Percentiles rank a stretch among this genome's conserved stretches.
Conservation (phyloP, 352 stramenopile species). For the Blastocystis sp. region DNA sequence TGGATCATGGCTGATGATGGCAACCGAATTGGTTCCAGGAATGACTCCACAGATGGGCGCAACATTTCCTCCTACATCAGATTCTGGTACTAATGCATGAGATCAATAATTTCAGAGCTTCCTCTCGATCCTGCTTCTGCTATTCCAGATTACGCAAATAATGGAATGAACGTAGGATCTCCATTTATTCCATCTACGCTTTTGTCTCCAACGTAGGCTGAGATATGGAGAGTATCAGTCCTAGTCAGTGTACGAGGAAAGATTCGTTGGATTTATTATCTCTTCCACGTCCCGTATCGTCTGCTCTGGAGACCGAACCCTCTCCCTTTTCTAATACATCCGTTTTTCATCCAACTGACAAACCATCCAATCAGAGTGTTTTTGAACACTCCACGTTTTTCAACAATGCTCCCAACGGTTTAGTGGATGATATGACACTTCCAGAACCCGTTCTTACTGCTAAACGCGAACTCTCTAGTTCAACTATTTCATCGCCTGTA, state of each 20-base stretch:
- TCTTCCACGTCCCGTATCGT: neutral
- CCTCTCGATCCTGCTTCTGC: too few species aligned
- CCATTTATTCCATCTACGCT: neutral
- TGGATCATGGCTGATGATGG: constrained; percentile 58
- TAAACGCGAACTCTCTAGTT: neutral
- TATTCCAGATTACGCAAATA: neutral
- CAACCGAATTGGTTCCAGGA: constrained; percentile 38
- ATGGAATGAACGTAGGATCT: neutral
- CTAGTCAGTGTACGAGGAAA: neutral
- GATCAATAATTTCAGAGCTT: too few species aligned
- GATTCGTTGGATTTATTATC: neutral
- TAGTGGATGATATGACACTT: neutral
- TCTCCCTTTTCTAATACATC: neutral
- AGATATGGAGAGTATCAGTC: neutral
- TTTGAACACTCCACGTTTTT: constrained; percentile 7
- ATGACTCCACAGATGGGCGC: neutral
- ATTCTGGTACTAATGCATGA: neutral
- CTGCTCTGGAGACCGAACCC: neutral
- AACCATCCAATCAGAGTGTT: neutral
- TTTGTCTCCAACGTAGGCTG: neutral
- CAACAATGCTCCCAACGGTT: neutral
- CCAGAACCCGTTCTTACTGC: neutral
- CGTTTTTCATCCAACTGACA: neutral
- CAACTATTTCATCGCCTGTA: neutral
- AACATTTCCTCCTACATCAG: neutral